Evolutionary conservation across 225 moss, liverwort and hornwort genomes (phyloP).

Genomic region (Pseudisothecium myosuroides): DNA sequence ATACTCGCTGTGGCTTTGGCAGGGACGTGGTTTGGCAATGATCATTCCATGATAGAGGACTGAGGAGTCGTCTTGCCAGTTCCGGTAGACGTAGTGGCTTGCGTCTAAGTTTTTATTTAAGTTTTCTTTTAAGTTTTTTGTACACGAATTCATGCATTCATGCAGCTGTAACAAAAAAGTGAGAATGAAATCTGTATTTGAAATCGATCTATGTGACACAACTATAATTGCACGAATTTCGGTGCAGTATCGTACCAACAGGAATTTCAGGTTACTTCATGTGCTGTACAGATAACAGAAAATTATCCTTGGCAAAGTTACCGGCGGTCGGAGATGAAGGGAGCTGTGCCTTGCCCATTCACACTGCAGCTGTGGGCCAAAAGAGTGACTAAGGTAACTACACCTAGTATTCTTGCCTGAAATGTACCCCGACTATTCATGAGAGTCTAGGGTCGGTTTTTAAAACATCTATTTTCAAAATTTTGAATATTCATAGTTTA

Average conservation of each 20-base stretch:
- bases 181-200: background rate
- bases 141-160: background rate
- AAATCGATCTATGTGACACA: background rate
- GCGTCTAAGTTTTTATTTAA: background rate
- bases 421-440: too few relatives aligned
- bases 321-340: background rate
- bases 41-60: background rate
- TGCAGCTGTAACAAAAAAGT: background rate
- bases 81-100: background rate
- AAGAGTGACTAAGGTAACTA: too few relatives aligned
- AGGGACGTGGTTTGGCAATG: background rate
- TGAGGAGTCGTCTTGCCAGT: background rate
- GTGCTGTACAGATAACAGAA: background rate
- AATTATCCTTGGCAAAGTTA: background rate
- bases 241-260: background rate
- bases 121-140: too few relatives aligned
- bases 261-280: background rate
- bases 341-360: background rate
- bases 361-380: background rate
- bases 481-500: too few relatives aligned
- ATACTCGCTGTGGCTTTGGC: background rate
- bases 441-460: too few relatives aligned
- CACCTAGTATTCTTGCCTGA: too few relatives aligned
- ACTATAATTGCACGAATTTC: background rate
- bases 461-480: too few relatives aligned